Base-by-base conservation (phyloP, 345 rosid genomes). In the Punica granatum region DNA sequence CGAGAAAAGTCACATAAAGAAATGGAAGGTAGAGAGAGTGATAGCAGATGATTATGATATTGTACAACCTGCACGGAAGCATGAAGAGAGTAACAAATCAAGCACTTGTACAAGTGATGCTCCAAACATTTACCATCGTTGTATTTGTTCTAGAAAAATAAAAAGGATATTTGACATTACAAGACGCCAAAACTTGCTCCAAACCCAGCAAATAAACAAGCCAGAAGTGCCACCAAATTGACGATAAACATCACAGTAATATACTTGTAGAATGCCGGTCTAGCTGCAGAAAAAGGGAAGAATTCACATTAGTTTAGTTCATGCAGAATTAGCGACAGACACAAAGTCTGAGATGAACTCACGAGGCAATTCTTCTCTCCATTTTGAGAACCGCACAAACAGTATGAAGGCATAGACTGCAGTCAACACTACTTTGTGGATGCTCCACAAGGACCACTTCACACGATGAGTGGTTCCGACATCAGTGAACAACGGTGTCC, bases 241-340 rank as follows among this genome's bases (percentile, higher is more conserved):
- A 87, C 69, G 70, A 72, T 68, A 34, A 84, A 83, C 97, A 90
- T 90, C 78, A 84, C 73, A 26, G 69, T 74, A 15, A 84, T 78
- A 69, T 92, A 90, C 70, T 84, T 88, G 90, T 88, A 87, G 78
- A 92, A 92, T 66, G 96, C 86, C 65, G 97, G 97, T 74, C 96
- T 81, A 68, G 96, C 98, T 92, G 88, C 76, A 56, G 39, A 66
- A 64, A 68, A 34, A 6, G 46, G 62, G 54, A 77, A 63, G 39
- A 16, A 19, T 11, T 9, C 39, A 31, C 15, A 53, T 74, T 53
- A 79, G n/a, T 43, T 14, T 58, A 14, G 9, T 7, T 26, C 6
- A 62, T 0, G 13, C 25, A 19, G 41, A 19, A 23, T 48, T 7
- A 49, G 34, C 16, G 51, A 73, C 1, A 7, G 56, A 14, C 1